These are phyloP conservation scores for Corynespora cassiicola DNA, from an alignment of 2,329 filamentous ascomycete genomes.

Conservation along the genomic window DNA sequence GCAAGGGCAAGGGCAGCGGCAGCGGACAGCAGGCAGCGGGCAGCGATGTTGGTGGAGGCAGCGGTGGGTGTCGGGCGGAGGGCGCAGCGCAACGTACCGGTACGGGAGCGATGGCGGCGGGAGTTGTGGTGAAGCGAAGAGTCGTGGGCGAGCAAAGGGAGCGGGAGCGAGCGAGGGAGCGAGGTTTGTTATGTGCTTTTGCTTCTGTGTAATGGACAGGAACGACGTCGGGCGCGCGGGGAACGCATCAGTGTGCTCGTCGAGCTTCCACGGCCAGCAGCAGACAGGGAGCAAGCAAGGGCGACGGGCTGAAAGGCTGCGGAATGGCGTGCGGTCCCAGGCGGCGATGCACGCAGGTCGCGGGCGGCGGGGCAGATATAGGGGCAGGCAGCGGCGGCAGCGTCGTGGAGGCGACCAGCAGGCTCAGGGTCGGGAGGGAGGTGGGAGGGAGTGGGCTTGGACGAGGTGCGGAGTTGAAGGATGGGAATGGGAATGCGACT, in stretches of 20 bases:
- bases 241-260: conserved; percentile 46
- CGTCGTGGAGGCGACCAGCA: too few relatives aligned
- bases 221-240: conserved; percentile 42
- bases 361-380: conserved; percentile 4
- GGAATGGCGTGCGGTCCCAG: conserved; percentile 24
- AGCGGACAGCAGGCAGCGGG: conserved; percentile 1
- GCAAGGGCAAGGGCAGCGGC: too few relatives aligned
- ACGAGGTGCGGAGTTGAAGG: conserved; percentile 4
- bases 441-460: background rate
- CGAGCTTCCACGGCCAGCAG: conserved; percentile 23
- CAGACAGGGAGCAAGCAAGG: conserved; percentile 39
- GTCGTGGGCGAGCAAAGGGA: conserved; percentile 31
- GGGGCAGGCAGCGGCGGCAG: conserved; percentile 4
- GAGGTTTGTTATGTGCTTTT: conserved; percentile 42
- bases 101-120: conserved; percentile 18
- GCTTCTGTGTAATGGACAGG: conserved; percentile 35
- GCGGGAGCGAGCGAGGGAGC: conserved; percentile 23
- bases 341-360: conserved; percentile 5
- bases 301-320: conserved; percentile 27
- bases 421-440: conserved; percentile 5
- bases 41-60: conserved; percentile 15
- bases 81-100: conserved; percentile 22
- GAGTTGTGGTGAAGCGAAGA: conserved; percentile 32
- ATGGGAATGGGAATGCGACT: conserved; percentile 7
- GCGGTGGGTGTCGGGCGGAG: conserved; percentile 12